Evolutionary conservation across 192 early-diverging fungal species (phyloP), one percentile per base, ranked within the genome.

Genomic region (Entophlyctis luteolus): DNA sequence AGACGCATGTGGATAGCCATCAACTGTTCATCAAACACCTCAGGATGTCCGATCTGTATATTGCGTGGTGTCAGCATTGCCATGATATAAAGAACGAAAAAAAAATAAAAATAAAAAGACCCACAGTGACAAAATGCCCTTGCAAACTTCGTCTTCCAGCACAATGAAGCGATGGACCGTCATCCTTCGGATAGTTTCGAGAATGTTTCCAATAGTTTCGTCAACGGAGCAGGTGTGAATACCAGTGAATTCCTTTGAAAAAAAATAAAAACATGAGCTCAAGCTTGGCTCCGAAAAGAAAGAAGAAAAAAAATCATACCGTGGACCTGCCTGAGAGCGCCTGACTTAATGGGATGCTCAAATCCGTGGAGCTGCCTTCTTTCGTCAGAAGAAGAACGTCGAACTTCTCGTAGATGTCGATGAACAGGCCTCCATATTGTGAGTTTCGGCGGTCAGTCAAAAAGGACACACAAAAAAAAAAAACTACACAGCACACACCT

Each of bases 341-440:
- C 65, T 95, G 90, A 29, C 86, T 87, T 6, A 98, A 90, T 6
- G 92, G 90, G 36, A 94, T 87, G 68, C 91, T 87, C 48, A 96
- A 81, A 65, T 95, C 88, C 48, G 84, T 75, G 35, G 88, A 90
- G 29, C 81, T 80, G 18, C 86, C 86, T 23, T 90, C 85, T 48
- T 83, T 81, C 18, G 87, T 84, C 22, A 91, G 57, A 79, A 96
- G 88, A 83, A 98, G 89, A 16, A 96, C 91, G 84, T 98, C 96
- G 18, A 91, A 93, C 49, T 94, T 93, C 71, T 95, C 96, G 82
- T 93, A 98, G 33, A 96, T 95, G 73, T 98, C 93, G 37, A 96
- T 65, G 32, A 98, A 93, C 14, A 84, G 73, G 37, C 86, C 91
- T 86, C 77, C 52, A 48, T 56, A 54, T 45, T 45, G 10, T 45